Percentiles rank a stretch among this genome's conserved stretches.
phyloP scores from a whole-genome alignment of 2,329 filamentous ascomycete genomes.

The Scytalidium sp. region DNA sequence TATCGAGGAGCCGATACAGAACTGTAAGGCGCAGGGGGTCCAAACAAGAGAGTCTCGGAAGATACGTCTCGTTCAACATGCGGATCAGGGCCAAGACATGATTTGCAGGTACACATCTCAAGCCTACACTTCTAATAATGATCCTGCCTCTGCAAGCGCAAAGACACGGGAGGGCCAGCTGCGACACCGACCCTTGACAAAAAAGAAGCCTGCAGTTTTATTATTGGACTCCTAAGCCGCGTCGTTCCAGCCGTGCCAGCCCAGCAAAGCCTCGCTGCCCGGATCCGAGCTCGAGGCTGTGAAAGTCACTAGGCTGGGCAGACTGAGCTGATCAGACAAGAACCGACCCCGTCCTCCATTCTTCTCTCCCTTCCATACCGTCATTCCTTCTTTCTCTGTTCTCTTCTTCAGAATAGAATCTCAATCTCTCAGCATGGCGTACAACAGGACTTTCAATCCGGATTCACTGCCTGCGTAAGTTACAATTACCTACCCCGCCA shows the following conservation, averaged over 20 bases:
- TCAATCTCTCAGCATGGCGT: conserved; percentile 66
- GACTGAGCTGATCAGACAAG: not conserved
- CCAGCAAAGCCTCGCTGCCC: not conserved
- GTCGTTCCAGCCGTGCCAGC: not conserved
- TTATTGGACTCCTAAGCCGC: not conserved
- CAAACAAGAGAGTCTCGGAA: too few relatives aligned
- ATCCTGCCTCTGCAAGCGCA: not conserved
- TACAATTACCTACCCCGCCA: conserved; percentile 9
- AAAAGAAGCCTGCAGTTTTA: too few relatives aligned
- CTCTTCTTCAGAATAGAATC: not conserved
- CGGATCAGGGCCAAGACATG: too few relatives aligned
- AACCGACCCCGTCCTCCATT: not conserved
- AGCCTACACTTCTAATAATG: not conserved
- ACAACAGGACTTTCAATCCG: conserved; percentile 89
- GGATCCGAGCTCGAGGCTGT: not conserved
- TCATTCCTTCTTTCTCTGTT: not conserved
- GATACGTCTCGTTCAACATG: too few relatives aligned
- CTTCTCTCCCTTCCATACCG: not conserved
- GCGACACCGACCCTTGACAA: not conserved
- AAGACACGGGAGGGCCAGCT: too few relatives aligned
- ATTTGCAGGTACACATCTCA: too few relatives aligned
- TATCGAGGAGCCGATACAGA: too few relatives aligned
- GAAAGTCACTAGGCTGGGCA: not conserved
- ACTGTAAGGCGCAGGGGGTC: too few relatives aligned
- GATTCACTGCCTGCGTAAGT: conserved; percentile 89